A percentile compares a stretch with the other conserved stretches of the same genome.
These are phyloP conservation scores for Candida golubevii DNA, from an alignment of 805 yeast genomes.

Conservation along the genomic window DNA sequence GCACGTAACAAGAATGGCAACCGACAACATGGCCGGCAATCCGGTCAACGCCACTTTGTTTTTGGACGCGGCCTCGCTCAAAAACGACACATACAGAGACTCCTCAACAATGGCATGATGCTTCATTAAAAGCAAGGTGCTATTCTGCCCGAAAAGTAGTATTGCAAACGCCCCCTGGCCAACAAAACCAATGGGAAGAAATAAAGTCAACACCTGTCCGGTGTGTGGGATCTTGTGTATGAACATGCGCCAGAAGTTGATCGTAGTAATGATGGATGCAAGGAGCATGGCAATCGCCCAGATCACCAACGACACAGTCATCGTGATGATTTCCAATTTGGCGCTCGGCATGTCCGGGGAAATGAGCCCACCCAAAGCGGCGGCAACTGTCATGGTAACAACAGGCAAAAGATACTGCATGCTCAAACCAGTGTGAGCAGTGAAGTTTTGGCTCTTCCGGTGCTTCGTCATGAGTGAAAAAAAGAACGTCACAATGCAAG, in stretches of 20 bases:
- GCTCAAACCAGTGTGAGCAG: slow-evolving; percentile 36
- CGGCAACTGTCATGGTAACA: slow-evolving; percentile 74
- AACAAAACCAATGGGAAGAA: slow-evolving; percentile 76
- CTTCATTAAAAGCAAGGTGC: slow-evolving; percentile 19
- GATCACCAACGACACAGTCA: slow-evolving; percentile 51
- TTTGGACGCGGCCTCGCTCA: slow-evolving; percentile 6
- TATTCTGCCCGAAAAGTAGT: slow-evolving; percentile 48
- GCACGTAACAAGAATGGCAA: slow-evolving; percentile 14
- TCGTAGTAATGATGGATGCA: slow-evolving; percentile 50
- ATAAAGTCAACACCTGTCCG: slow-evolving; percentile 54
- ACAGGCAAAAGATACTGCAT: slow-evolving; percentile 66
- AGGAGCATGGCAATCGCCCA: slow-evolving; percentile 68
- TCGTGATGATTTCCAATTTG: slow-evolving; percentile 47
- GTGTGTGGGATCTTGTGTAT: slow-evolving; percentile 57
- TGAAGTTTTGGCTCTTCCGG: slow-evolving; percentile 22
- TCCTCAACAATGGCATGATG: slow-evolving; percentile 1
- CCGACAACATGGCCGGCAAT: slow-evolving; percentile 7
- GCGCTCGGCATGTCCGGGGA: slow-evolving; percentile 38
- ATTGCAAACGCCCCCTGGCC: slow-evolving; percentile 83
- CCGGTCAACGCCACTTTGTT: slow-evolving; percentile 2
- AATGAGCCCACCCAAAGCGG: slow-evolving; percentile 65
- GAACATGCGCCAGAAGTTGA: slow-evolving; percentile 58
- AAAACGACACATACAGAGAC: slow-evolving; percentile 11
- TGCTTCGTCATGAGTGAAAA: slow-evolving; percentile 41
- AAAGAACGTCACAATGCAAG: slow-evolving; percentile 58